Percentiles rank a stretch among this genome's conserved stretches.
phyloP scores from a whole-genome alignment of 2,329 filamentous ascomycete species.

The Exserohilum rostratum region DNA sequence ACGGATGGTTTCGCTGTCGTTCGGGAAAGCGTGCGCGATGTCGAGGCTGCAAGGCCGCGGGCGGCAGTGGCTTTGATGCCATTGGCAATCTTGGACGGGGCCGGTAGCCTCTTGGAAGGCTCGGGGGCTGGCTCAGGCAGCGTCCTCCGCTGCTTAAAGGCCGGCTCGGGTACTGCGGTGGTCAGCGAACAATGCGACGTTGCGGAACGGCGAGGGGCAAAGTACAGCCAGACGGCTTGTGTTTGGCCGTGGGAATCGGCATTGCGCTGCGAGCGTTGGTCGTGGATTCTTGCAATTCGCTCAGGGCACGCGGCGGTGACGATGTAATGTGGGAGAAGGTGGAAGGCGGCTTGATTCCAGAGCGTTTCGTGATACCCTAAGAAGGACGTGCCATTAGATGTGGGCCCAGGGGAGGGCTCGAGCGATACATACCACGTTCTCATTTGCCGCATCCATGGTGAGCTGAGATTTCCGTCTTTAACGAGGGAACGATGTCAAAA shows the following conservation, averaged over 20 bases:
- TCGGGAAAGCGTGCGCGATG: slow-evolving; percentile 51
- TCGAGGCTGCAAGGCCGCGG: slow-evolving; percentile 45
- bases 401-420: slow-evolving; percentile 8
- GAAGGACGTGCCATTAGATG: slow-evolving; percentile 18
- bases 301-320: slow-evolving; percentile 46
- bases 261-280: slow-evolving; percentile 61
- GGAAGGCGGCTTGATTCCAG: slow-evolving; percentile 40
- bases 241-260: slow-evolving; percentile 57
- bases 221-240: slow-evolving; percentile 59
- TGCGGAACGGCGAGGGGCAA: slow-evolving; percentile 16
- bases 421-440: slow-evolving; percentile 37
- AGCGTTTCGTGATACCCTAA: slow-evolving; percentile 36
- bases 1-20: slow-evolving; percentile 54
- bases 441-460: slow-evolving; percentile 33
- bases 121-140: slow-evolving; percentile 57
- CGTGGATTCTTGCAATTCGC: slow-evolving; percentile 58
- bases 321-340: slow-evolving; percentile 30
- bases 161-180: slow-evolving; percentile 53
- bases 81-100: slow-evolving; percentile 48
- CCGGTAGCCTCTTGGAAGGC: slow-evolving; percentile 50
- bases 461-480: not conserved
- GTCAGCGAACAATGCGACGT: slow-evolving; percentile 25
- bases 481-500: slow-evolving; percentile 13
- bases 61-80: slow-evolving; percentile 56
- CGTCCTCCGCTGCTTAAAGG: slow-evolving; percentile 57